phyloP scores from a whole-genome alignment of 345 rosid genomes.

The Citrus unshiu region DNA sequence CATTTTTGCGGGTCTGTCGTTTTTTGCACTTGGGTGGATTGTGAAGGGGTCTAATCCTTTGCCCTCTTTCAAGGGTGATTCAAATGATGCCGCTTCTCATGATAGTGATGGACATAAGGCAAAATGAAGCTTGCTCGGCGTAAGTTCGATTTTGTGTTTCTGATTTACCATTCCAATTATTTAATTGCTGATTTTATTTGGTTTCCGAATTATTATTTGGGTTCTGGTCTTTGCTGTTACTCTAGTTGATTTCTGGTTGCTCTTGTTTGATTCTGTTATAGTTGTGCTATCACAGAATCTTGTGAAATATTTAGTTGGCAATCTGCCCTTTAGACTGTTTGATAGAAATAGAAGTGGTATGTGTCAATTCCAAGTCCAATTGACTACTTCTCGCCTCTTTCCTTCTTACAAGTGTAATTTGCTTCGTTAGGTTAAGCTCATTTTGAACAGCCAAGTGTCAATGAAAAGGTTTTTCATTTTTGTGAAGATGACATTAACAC shows the following conservation, averaged over 20 bases:
- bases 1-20: constrained; percentile 74
- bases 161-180: not conserved
- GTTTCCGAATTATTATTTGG: not conserved
- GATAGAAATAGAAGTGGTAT: not conserved
- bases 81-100: constrained; percentile 15
- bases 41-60: constrained; percentile 87
- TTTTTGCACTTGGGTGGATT: constrained; percentile 85
- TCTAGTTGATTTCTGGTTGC: not conserved
- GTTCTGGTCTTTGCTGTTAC: not conserved
- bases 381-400: not conserved
- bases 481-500: not conserved
- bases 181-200: not conserved
- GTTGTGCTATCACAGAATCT: not conserved
- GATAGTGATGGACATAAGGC: not conserved
- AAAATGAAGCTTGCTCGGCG: constrained; percentile 11
- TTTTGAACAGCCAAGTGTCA: not conserved
- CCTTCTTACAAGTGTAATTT: not conserved
- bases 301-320: not conserved
- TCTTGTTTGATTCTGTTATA: not conserved
- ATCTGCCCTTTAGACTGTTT: not conserved
- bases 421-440: not conserved
- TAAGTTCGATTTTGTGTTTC: constrained; percentile 16
- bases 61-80: constrained; percentile 47
- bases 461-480: too few species aligned
- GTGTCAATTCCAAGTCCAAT: not conserved